phyloP scores from a whole-genome alignment of 495 filamentous ascomycete genomes.

The Talaromyces wortmannii region DNA sequence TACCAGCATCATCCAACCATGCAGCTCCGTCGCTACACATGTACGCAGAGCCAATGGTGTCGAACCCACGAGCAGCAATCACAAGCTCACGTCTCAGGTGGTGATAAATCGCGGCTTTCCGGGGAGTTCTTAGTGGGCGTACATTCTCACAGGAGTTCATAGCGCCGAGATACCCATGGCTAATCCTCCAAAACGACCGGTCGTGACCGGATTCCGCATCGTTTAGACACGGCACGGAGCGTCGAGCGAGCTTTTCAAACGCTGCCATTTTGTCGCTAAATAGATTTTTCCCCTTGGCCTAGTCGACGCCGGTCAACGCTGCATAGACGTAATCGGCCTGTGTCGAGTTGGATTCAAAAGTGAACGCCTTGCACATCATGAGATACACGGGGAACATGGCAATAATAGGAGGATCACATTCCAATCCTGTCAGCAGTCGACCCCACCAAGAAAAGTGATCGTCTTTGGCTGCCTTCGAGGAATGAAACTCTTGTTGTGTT shows the following conservation, averaged over 20 bases:
- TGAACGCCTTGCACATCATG: slow-evolving; percentile 1
- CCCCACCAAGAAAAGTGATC: not conserved
- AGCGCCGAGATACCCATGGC: not conserved
- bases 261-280: not conserved
- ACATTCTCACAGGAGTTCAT: slow-evolving; percentile 1
- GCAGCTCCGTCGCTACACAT: slow-evolving; percentile 2
- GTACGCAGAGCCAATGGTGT: slow-evolving; percentile 1
- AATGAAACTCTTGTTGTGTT: not conserved
- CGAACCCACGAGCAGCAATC: not conserved
- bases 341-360: not conserved
- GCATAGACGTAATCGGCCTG: slow-evolving; percentile 2
- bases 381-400: not conserved
- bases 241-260: not conserved
- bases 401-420: slow-evolving; percentile 1
- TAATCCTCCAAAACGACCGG: not conserved
- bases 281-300: not conserved
- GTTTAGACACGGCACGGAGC: not conserved
- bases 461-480: not conserved
- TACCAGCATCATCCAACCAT: not conserved
- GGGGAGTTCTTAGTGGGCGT: not conserved
- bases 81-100: not conserved
- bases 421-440: not conserved
- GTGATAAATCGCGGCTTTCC: not conserved
- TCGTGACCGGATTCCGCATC: not conserved
- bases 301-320: not conserved